These are phyloP conservation scores for Fusarium algeriense DNA, from an alignment of 2,329 filamentous ascomycete species.

Conservation along the genomic window DNA sequence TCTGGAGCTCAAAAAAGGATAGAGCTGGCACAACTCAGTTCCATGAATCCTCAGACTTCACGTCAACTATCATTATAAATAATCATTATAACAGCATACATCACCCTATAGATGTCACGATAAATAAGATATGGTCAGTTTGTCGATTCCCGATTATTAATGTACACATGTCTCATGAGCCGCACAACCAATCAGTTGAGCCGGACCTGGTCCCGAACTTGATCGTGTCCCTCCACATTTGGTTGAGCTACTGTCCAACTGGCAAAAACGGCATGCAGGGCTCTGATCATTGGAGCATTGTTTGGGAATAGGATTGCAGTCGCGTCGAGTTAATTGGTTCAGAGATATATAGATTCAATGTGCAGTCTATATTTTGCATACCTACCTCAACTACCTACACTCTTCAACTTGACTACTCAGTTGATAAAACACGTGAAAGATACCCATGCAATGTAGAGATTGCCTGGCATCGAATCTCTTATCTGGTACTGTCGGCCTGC, in stretches of 20 bases:
- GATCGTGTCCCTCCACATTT: neutral
- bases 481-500: neutral
- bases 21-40: neutral
- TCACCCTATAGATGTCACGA: neutral
- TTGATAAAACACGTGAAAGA: neutral
- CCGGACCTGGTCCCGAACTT: neutral
- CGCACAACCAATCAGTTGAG: neutral
- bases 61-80: neutral
- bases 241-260: neutral
- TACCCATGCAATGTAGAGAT: neutral
- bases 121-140: neutral
- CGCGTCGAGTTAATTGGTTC: neutral
- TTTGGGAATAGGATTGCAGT: neutral
- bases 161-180: neutral
- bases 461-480: neutral
- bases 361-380: neutral
- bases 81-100: neutral
- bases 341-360: neutral
- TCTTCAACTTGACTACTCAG: neutral
- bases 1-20: neutral
- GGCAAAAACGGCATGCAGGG: neutral
- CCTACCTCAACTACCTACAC: neutral
- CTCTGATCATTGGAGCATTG: neutral
- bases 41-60: neutral
- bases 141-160: neutral